Evolutionary conservation across 805 yeast species (phyloP).

Genomic region (Metschnikowia anglica): DNA sequence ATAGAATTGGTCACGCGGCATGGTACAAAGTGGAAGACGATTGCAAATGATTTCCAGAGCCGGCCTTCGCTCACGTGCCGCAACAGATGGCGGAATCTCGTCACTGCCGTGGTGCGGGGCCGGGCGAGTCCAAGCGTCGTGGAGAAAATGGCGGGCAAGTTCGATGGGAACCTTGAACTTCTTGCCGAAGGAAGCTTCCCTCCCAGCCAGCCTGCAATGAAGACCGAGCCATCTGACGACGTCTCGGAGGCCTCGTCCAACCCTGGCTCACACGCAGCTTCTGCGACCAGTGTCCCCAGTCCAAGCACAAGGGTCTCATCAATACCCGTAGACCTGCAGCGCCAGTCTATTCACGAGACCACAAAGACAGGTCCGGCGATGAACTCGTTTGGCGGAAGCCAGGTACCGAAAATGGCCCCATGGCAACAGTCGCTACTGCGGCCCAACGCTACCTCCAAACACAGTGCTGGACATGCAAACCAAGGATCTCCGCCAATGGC

Average conservation of each 20-base stretch:
- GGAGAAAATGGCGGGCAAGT: slow-evolving; percentile 48
- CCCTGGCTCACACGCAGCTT: too few species aligned
- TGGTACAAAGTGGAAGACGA: slow-evolving; percentile 90
- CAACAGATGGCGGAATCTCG: slow-evolving; percentile 87
- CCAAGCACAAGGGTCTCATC: too few species aligned
- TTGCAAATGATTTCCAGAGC: slow-evolving; percentile 66
- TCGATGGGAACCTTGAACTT: slow-evolving; percentile 6
- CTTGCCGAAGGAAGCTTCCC: slow-evolving; percentile 3
- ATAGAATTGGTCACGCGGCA: slow-evolving; percentile 64
- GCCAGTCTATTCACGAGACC: too few species aligned
- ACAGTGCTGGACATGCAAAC: neutral
- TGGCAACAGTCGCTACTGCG: too few species aligned
- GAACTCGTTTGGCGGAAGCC: too few species aligned
- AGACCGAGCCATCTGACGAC: too few species aligned
- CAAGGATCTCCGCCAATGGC: slow-evolving; percentile 4
- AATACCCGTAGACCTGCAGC: too few species aligned
- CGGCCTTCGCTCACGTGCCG: slow-evolving; percentile 89
- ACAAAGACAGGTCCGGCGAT: too few species aligned
- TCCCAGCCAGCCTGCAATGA: too few species aligned
- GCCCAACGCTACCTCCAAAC: neutral
- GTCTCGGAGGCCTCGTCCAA: too few species aligned
- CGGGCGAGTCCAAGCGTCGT: slow-evolving; percentile 56
- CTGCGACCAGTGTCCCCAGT: too few species aligned
- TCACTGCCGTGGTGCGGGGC: slow-evolving; percentile 70
- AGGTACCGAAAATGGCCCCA: too few species aligned